Conservation (phyloP, 2,329 filamentous ascomycete species). For the Ceratocystiopsis sp. region DNA sequence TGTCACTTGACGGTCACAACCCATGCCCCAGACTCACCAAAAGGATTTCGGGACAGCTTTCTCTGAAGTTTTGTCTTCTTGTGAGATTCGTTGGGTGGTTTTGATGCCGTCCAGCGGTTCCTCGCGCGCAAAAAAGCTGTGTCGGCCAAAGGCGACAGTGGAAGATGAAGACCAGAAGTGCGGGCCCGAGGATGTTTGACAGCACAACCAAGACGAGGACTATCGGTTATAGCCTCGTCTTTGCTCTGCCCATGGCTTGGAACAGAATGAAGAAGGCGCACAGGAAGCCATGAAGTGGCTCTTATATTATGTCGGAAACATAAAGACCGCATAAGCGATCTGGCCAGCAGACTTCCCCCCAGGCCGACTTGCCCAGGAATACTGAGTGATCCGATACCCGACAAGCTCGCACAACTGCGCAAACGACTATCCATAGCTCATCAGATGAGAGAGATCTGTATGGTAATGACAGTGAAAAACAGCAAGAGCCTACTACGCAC, state of each 20-base stretch:
- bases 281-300: too few relatives aligned
- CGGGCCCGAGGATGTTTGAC: neutral
- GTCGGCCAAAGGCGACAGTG: constrained; percentile 38
- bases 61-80: constrained; percentile 29
- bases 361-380: too few relatives aligned
- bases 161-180: neutral
- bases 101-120: constrained; percentile 23
- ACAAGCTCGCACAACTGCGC: too few relatives aligned
- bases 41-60: constrained; percentile 44
- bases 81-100: constrained; percentile 16
- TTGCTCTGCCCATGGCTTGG: neutral
- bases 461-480: too few relatives aligned
- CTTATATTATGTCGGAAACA: too few relatives aligned
- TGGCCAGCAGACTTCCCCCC: too few relatives aligned
- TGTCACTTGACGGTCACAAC: neutral
- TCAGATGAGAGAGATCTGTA: too few relatives aligned
- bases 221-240: neutral
- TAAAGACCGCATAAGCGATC: too few relatives aligned
- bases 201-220: neutral
- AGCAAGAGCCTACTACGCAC: too few relatives aligned
- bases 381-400: too few relatives aligned
- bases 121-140: constrained; percentile 28
- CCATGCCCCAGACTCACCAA: constrained; percentile 27
- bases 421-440: too few relatives aligned
- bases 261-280: too few relatives aligned